phyloP scores from a whole-genome alignment of 805 yeast genomes.

The Clavispora carvajalis region DNA sequence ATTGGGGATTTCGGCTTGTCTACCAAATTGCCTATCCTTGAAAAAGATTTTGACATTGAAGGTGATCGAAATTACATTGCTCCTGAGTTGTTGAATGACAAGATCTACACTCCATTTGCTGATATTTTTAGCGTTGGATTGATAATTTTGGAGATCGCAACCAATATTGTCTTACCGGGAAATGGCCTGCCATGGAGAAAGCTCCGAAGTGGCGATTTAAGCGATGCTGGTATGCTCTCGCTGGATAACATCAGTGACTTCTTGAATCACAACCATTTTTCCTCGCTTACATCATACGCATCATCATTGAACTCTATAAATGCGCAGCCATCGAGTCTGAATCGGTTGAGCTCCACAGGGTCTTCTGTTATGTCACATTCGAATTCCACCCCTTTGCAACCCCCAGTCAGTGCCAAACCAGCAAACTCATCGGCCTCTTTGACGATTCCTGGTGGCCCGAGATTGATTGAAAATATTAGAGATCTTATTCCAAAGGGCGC shows the following conservation, averaged over 20 bases:
- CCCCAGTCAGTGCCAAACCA: neutral
- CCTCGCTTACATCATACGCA: conserved; percentile 29
- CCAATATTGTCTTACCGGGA: conserved; percentile 90
- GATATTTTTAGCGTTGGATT: conserved; percentile 93
- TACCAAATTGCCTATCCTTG: conserved; percentile 64
- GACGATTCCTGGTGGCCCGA: neutral
- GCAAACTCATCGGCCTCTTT: conserved; percentile 1
- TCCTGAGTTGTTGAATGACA: conserved; percentile 83
- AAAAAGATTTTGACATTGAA: conserved; percentile 76
- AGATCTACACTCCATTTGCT: conserved; percentile 83
- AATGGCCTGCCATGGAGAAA: conserved; percentile 97
- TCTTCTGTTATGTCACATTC: conserved; percentile 2
- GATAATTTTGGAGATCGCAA: conserved; percentile 91
- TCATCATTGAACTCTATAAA: conserved; percentile 17
- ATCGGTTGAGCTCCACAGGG: conserved; percentile 2
- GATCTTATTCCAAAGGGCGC: conserved; percentile 73
- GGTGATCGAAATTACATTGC: conserved; percentile 98
- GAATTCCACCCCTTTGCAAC: conserved; percentile 1
- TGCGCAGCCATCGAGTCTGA: conserved; percentile 10
- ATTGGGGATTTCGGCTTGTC: conserved; percentile 98
- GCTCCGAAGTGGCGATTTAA: conserved; percentile 86
- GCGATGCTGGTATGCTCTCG: conserved; percentile 87
- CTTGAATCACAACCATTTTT: conserved; percentile 32
- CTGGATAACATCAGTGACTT: conserved; percentile 42
- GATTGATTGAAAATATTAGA: conserved; percentile 18